These are phyloP conservation scores for Epichloe hybrida DNA, from an alignment of 2,329 filamentous ascomycete genomes.

Conservation along the genomic window DNA sequence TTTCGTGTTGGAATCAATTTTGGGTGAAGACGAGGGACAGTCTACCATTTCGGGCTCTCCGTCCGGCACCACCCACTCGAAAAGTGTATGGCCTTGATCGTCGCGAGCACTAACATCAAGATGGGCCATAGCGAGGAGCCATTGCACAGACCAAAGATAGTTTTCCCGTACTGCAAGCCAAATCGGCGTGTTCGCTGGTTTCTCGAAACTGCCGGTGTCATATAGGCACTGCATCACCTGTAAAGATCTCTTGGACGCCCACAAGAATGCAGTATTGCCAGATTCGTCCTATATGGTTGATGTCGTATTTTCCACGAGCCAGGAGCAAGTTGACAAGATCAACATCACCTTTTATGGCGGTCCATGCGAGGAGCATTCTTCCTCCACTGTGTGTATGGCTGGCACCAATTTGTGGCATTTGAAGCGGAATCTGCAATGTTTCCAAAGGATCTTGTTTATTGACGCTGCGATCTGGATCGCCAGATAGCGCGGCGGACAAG, in stretches of 20 bases:
- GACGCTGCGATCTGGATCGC: background rate
- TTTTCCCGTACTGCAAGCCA: background rate
- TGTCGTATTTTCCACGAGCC: background rate
- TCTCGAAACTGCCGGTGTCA: background rate
- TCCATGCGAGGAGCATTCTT: background rate
- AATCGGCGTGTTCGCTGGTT: background rate
- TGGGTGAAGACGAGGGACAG: background rate
- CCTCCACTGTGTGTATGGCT: background rate
- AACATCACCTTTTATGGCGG: background rate
- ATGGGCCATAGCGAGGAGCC: background rate
- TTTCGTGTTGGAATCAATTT: background rate
- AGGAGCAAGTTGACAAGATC: background rate
- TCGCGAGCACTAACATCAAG: background rate
- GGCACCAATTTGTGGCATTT: background rate
- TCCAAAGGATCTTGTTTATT: background rate
- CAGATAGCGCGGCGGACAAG: background rate
- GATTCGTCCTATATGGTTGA: background rate
- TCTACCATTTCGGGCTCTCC: background rate
- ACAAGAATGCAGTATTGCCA: background rate
- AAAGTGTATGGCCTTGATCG: background rate
- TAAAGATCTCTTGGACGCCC: background rate
- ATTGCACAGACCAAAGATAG: background rate
- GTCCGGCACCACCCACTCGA: background rate
- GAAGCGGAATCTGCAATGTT: background rate
- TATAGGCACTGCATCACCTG: background rate